Evolutionary conservation across 169 alveolate species (phyloP), one percentile per base, ranked within the genome.

Genomic region (Cryptosporidium xiaoi): DNA sequence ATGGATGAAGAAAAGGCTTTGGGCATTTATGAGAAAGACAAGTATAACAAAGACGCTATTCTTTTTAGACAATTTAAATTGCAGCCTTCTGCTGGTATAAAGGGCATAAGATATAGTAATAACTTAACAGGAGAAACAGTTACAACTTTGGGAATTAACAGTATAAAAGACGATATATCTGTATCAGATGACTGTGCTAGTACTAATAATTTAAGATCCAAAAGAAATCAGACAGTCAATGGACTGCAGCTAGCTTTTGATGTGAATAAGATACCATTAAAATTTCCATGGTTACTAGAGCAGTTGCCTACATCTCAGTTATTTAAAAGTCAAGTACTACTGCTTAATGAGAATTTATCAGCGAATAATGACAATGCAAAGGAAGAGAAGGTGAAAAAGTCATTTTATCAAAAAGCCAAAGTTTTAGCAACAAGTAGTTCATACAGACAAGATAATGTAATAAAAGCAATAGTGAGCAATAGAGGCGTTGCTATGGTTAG

Each of bases 401-500:
- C 84, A 3, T 71, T 71, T 31, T 53, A n/a, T 31, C 84, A 71
- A 71, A 71, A 71, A 44, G 67, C 69, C 6, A 71, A 58, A 27
- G 56, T 58, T 18, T 34, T 71, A 12, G 31, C 67, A 4, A 24
- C 48, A 16, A 29, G 31, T 16, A 53, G 64, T 16, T 55, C 51
- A 10, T 16, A 36, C 34, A 53, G 69, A 0, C 67, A 53, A n/a
- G 84, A 71, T 31, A 71, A 36, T 44, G 64, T 56, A 20, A n/a
- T 71, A n/a, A 71, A 71, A 36, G 84, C 69, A 1, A 71, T 71
- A 20, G 46, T 58, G 2, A 71, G 69, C 36, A 71, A 56, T 58
- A 53, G 84, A 56, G 84, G 84, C 10, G 36, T 71, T 58, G 84
- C 84, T 0, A 71, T 71, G 84, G 84, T 71, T 10, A 71, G 69